A percentile compares a stretch with the other conserved stretches of the same genome.
Evolutionary conservation across 2,329 filamentous ascomycete genomes (phyloP).

Genomic region (Sphaerostilbella broomeana): DNA sequence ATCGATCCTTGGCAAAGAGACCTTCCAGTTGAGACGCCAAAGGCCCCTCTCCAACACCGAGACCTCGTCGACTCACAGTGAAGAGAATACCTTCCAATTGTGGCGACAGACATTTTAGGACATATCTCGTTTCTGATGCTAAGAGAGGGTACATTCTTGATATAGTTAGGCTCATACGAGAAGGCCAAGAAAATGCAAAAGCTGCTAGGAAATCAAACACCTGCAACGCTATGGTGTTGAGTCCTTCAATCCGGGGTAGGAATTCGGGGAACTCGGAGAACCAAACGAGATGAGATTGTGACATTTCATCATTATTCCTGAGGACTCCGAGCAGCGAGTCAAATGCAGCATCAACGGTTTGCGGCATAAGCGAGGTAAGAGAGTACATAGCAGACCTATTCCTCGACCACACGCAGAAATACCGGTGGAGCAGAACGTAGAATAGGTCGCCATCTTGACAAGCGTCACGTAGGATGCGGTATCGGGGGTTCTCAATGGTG

Average conservation of each 20-base stretch:
- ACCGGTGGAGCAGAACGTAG: conserved; percentile 59
- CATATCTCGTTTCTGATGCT: conserved; percentile 19
- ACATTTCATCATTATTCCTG: conserved; percentile 20
- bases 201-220: conserved; percentile 20
- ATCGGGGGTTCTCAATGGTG: conserved; percentile 39
- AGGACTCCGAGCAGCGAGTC: conserved; percentile 16
- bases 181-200: conserved; percentile 20
- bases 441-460: conserved; percentile 51
- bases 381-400: conserved; percentile 29
- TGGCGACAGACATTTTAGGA: conserved; percentile 22
- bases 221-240: conserved; percentile 1
- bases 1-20: conserved; percentile 21
- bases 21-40: conserved; percentile 15
- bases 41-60: conserved; percentile 20
- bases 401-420: conserved; percentile 52
- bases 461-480: conserved; percentile 51
- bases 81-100: conserved; percentile 24
- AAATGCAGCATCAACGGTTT: conserved; percentile 20
- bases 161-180: conserved; percentile 11
- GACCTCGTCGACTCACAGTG: conserved; percentile 22
- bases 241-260: neutral
- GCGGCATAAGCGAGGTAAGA: conserved; percentile 14
- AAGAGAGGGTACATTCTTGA: conserved; percentile 23
- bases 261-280: conserved; percentile 24
- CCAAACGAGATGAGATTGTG: conserved; percentile 21